Evolutionary conservation across 768 basidiomycete genomes (phyloP).

Genomic region (Mycena polygramma): DNA sequence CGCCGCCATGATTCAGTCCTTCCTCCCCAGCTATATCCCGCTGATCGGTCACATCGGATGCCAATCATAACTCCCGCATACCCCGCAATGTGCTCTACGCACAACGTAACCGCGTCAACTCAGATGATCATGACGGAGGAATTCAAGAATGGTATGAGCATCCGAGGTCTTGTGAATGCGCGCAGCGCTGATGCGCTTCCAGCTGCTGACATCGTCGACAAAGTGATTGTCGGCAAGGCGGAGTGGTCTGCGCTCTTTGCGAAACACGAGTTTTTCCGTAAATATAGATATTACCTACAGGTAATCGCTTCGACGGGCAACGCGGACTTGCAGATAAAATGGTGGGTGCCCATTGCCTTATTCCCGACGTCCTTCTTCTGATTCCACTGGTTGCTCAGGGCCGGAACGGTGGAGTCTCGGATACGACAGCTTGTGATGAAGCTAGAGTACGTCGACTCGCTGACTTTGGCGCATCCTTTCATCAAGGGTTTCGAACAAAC

Average conservation of each 20-base stretch:
- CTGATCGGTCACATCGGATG: slow-evolving; percentile 96
- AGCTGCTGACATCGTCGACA: slow-evolving; percentile 96
- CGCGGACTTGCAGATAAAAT: slow-evolving; percentile 90
- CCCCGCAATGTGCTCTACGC: slow-evolving; percentile 98
- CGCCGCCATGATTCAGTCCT: slow-evolving; percentile 15
- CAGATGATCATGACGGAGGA: slow-evolving; percentile 97
- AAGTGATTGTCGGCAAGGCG: slow-evolving; percentile 86
- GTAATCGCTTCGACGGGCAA: slow-evolving; percentile 92
- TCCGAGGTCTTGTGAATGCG: slow-evolving; percentile 8
- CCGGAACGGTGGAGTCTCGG: slow-evolving; percentile 99
- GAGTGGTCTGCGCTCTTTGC: slow-evolving; percentile 95
- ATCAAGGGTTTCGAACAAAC: slow-evolving; percentile 93
- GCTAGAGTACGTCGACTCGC: slow-evolving; percentile 94
- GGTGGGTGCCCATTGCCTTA: slow-evolving; percentile 63
- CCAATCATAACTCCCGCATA: slow-evolving; percentile 99
- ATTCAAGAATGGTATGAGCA: slow-evolving; percentile 83
- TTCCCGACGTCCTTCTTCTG: slow-evolving; percentile 8
- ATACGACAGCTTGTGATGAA: slow-evolving; percentile 98
- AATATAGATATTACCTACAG: slow-evolving; percentile 96
- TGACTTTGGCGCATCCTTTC: slow-evolving; percentile 95
- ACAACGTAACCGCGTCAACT: slow-evolving; percentile 96
- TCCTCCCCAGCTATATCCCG: slow-evolving; percentile 83
- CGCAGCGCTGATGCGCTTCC: slow-evolving; percentile 32
- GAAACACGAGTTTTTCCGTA: slow-evolving; percentile 97
- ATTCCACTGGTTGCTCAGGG: slow-evolving; percentile 46